phyloP scores from a whole-genome alignment of 306 rosid genomes.

The Rubus parviflorus region DNA sequence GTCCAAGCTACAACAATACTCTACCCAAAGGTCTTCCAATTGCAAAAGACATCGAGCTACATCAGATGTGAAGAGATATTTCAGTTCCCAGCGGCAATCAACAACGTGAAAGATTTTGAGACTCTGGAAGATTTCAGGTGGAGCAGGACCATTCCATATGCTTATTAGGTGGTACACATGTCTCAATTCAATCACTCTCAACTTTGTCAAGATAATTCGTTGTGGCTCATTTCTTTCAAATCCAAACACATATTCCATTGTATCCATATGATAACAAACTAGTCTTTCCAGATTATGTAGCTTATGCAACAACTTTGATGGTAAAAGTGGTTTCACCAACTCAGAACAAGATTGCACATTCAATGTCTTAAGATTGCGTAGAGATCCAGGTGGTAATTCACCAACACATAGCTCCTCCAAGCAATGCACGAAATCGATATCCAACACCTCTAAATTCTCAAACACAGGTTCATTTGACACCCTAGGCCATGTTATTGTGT shows the following conservation, averaged over 20 bases:
- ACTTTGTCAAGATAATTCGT: neutral
- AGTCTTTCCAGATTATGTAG: neutral
- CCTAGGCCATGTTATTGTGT: no score
- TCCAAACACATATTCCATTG: neutral
- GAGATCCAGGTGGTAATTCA: no score
- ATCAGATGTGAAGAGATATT: neutral
- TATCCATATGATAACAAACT: neutral
- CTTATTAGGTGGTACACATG: neutral
- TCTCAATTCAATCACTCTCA: constrained; percentile 1
- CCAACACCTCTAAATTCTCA: no score
- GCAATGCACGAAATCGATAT: no score
- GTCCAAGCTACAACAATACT: neutral
- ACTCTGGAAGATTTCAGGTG: neutral
- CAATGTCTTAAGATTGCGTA: neutral
- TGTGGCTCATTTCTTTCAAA: neutral
- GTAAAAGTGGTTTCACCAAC: constrained; percentile 7
- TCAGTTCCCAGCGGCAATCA: neutral
- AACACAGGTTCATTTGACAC: no score
- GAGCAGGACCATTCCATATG: neutral
- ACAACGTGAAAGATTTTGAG: neutral
- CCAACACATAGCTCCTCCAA: no score
- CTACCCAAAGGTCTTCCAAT: constrained; percentile 1
- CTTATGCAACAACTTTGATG: constrained; percentile 5
- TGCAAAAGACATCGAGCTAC: neutral
- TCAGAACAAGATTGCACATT: no score